A percentile compares a stretch with the other conserved stretches of the same genome.
Conservation (phyloP, 441 rosid species). For the Aleurites moluccanus region DNA sequence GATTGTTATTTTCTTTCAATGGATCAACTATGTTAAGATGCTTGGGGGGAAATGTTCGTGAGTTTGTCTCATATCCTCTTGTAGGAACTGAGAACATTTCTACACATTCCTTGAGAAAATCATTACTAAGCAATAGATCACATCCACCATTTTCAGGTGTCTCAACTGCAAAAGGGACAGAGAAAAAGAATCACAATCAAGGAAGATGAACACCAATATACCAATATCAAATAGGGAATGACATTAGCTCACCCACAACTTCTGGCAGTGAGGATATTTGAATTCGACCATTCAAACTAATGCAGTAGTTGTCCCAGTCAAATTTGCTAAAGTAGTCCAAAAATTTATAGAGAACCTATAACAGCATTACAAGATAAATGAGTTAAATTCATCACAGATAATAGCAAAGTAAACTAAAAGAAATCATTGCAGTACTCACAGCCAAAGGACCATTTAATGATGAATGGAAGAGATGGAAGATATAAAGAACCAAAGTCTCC, state of each 20-base stretch:
- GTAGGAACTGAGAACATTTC: slow-evolving; percentile 63
- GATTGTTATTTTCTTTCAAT: slow-evolving; percentile 80
- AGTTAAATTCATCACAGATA: slow-evolving; percentile 3
- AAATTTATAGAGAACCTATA: slow-evolving; percentile 75
- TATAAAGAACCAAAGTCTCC: slow-evolving; percentile 86
- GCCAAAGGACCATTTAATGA: slow-evolving; percentile 80
- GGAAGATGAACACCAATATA: slow-evolving; percentile 9
- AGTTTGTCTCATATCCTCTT: slow-evolving; percentile 56
- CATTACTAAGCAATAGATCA: slow-evolving; percentile 59
- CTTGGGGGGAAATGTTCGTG: slow-evolving; percentile 62
- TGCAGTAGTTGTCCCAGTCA: slow-evolving; percentile 89
- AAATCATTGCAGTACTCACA: slow-evolving; percentile 42
- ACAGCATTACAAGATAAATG: slow-evolving; percentile 9
- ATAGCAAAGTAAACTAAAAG: neutral
- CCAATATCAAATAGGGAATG: neutral
- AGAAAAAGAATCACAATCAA: slow-evolving; percentile 12
- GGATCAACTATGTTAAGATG: slow-evolving; percentile 90
- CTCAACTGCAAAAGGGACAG: slow-evolving; percentile 52
- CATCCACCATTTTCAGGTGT: slow-evolving; percentile 55
- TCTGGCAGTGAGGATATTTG: slow-evolving; percentile 67
- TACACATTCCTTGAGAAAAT: slow-evolving; percentile 61
- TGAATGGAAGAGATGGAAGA: slow-evolving; percentile 76
- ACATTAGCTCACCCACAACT: slow-evolving; percentile 53
- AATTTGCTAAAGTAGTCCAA: slow-evolving; percentile 92
- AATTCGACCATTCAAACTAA: slow-evolving; percentile 81